Base-by-base conservation (phyloP, 2,329 filamentous ascomycete species). In the Drechslerella coelobrocha region DNA sequence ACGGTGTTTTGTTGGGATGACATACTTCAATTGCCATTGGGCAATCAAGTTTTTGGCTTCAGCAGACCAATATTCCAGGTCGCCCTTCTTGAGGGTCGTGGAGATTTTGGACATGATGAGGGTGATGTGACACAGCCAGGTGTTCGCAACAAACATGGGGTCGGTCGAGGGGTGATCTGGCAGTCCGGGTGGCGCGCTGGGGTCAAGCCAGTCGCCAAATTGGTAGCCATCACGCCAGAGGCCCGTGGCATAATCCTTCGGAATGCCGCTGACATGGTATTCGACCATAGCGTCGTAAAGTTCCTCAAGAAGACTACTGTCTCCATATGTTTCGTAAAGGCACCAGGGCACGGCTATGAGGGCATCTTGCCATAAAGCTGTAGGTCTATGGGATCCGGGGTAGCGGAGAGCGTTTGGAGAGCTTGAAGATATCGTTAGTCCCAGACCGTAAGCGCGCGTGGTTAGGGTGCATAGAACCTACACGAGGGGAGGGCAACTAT, bases 131-230 rank as follows among this genome's bases (percentile, higher is more conserved):
- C 82, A 78, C 1, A 83, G 77, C 63, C 82, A 83, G 1, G 81
- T 81, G 59, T 84, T 81, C 0, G 82, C 80, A 0, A 83, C 81
- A 1, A 82, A 77, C 2, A 77, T 76, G 0, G 78, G 75, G 37
- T 80, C 76, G 0, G 82, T 83, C 0, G 78, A 79, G 0, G 80
- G 81, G 14, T 75, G 75, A 1, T 77, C 79, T 0, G 82, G 78
- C 7, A 79, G 73, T 0, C 81, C 77, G 0, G 79, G 77, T 0
- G 82, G 81, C 0, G 82, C 78, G 2, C 78, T 77, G 0, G 82
- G 82, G 59, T 83, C 82, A 1, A 84, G 78, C 82, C 82, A 84
- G 71, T 84, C 82, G 27, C 81, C 78, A 34, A 78, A 79, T 63
- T 83, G 81, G 47, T 76, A 77, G 8, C 66, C 62, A 24, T 73